phyloP scores from a whole-genome alignment of 2,329 filamentous ascomycete species.

The Ceratocystis colombiana region DNA sequence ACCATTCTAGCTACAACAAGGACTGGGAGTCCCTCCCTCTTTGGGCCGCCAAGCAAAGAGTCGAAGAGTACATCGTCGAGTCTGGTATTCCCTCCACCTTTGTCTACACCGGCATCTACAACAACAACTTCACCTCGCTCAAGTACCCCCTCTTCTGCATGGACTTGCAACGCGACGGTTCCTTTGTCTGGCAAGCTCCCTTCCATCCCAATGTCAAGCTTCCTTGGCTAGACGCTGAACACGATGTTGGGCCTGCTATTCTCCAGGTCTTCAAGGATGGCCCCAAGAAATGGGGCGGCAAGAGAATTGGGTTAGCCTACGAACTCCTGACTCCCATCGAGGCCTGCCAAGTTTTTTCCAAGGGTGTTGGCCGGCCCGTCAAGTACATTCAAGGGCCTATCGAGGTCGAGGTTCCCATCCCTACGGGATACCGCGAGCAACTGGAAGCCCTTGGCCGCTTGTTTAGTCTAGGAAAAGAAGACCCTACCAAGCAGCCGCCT shows the following conservation, averaged over 20 bases:
- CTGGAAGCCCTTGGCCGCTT: constrained; percentile 59
- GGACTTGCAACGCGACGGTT: constrained; percentile 73
- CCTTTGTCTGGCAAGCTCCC: constrained; percentile 85
- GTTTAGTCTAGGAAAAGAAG: constrained; percentile 42
- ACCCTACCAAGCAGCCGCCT: constrained; percentile 48
- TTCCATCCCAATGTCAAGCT: constrained; percentile 83
- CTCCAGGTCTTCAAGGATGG: constrained; percentile 95
- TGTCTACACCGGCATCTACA: constrained; percentile 94
- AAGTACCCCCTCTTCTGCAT: constrained; percentile 92
- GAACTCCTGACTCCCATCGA: constrained; percentile 76
- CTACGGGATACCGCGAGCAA: constrained; percentile 78
- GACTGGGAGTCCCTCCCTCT: constrained; percentile 75
- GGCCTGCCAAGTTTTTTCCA: constrained; percentile 69
- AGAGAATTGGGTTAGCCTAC: constrained; percentile 77
- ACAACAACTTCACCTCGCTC: constrained; percentile 96
- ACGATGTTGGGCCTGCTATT: constrained; percentile 86
- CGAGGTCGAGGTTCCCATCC: constrained; percentile 75
- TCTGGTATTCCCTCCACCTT: constrained; percentile 80
- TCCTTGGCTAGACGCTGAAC: constrained; percentile 92
- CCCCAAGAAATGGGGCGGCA: constrained; percentile 67
- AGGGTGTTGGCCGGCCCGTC: constrained; percentile 67
- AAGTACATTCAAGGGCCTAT: constrained; percentile 69
- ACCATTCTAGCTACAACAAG: constrained; percentile 70
- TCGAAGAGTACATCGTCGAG: constrained; percentile 82
- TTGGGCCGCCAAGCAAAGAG: constrained; percentile 85